These are phyloP conservation scores for Saposhnikovia divaricata DNA, from an alignment of 129 eudicot species.

Conservation along the genomic window DNA sequence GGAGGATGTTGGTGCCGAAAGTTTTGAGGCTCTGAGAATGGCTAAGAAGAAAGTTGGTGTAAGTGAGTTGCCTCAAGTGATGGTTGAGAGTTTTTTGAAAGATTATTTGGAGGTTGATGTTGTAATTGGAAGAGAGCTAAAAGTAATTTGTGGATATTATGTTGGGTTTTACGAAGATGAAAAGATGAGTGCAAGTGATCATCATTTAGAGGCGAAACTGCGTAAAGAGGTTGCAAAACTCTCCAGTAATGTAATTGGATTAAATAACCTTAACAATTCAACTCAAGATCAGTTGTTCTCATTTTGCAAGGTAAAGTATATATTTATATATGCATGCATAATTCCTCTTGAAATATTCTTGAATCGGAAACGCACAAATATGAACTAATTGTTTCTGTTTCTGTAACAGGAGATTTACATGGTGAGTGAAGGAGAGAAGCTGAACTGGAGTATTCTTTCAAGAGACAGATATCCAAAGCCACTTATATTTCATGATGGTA, in stretches of 20 bases:
- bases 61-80: slow-evolving; percentile 44
- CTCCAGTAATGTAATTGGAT: slow-evolving; percentile 27
- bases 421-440: slow-evolving; percentile 33
- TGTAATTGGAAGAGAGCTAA: slow-evolving; percentile 45
- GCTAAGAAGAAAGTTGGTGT: slow-evolving; percentile 29
- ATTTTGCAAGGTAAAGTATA: slow-evolving; percentile 30
- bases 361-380: neutral
- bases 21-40: slow-evolving; percentile 36
- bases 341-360: neutral
- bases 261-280: slow-evolving; percentile 19
- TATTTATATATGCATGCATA: neutral
- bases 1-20: slow-evolving; percentile 43
- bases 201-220: slow-evolving; percentile 5
- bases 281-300: slow-evolving; percentile 29
- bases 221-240: slow-evolving; percentile 18
- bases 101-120: slow-evolving; percentile 45
- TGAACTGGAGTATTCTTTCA: slow-evolving; percentile 41
- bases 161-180: slow-evolving; percentile 38
- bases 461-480: slow-evolving; percentile 52
- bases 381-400: neutral
- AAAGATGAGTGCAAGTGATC: slow-evolving; percentile 12
- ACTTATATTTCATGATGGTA: slow-evolving; percentile 60
- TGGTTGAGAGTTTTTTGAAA: slow-evolving; percentile 51
- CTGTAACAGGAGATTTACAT: slow-evolving; percentile 46
- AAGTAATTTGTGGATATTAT: slow-evolving; percentile 41